Conservation (phyloP, 257 asterid species). For the Lithospermum erythrorhizon region DNA sequence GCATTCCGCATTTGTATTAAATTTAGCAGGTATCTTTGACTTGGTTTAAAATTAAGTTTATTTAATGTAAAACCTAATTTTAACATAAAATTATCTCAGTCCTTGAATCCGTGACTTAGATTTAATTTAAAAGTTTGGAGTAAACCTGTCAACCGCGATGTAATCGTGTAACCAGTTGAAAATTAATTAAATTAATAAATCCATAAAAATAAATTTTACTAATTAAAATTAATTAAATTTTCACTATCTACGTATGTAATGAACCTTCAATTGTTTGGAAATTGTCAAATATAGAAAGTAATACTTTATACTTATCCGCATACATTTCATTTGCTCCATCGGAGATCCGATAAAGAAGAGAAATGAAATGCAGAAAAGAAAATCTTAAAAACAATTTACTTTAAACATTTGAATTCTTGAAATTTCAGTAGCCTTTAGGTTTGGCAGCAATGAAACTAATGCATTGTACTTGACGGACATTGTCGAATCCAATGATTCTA, state of each 20-base stretch:
- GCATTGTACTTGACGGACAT: conserved; percentile 11
- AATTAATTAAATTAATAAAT: too few species aligned
- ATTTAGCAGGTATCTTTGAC: too few species aligned
- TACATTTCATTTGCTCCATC: not conserved
- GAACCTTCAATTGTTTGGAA: not conserved
- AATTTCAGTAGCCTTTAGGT: not conserved
- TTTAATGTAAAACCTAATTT: too few species aligned
- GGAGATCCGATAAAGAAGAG: not conserved
- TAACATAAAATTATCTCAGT: too few species aligned
- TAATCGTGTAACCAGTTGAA: too few species aligned
- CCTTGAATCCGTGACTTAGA: too few species aligned
- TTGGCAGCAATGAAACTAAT: conserved; percentile 10
- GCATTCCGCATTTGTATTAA: too few species aligned
- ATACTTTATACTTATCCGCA: not conserved
- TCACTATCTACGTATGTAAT: not conserved
- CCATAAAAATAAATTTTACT: too few species aligned
- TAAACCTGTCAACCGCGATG: too few species aligned
- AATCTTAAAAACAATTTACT: not conserved
- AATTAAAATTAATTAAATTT: too few species aligned
- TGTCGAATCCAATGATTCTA: conserved; percentile 29
- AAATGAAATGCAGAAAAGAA: not conserved
- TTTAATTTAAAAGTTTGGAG: too few species aligned
- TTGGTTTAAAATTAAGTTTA: too few species aligned
- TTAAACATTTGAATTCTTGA: not conserved
- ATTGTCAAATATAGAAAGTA: not conserved